Base-by-base conservation (phyloP, 1,284 basidiomycete genomes). In the Xerocomus amazonicus region DNA sequence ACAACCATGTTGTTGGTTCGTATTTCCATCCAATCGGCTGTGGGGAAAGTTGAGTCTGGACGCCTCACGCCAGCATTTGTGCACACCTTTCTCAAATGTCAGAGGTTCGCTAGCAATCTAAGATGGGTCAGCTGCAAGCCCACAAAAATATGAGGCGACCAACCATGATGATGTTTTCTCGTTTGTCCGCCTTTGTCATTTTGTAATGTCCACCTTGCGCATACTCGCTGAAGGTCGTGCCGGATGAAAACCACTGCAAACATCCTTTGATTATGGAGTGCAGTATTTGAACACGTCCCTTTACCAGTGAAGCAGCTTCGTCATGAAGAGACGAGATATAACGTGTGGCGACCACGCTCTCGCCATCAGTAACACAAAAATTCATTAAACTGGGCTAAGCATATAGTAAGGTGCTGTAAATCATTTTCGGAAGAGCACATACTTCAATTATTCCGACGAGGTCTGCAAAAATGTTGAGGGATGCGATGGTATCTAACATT, bases 11-110 rank as follows among this genome's bases (percentile, higher is more conserved):
- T 89, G 67, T 97, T 97, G 9, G 93, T 95, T 66, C 86, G 87
- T 61, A 97, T 93, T 69, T 97, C 93, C 90, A 96, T 95, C 91
- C 90, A 93, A 65, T 93, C 90, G 41, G 91, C 90, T 89, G 56
- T 34, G 37, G 35, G 13, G 14, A 34, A 23, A 9, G 14, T 51
- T 33, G 36, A 53, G 45, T 28, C 28, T 13, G 32, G 32, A 36
- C 29, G 34, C 8, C 9, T 45, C 31, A 39, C 19, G n/a, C 13
- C 26, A n/a, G 19, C 45, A 32, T 45, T 32, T 40, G 52, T 27
- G 34, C 74, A 39, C 59, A 88, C 89, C 90, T 77, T 92, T 83
- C 70, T 98, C 95, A 59, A 96, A 97, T 0, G 94, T 97, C 42
- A 97, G 70, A 3, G 94, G 94, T 62, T 97, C 94, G 59, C 87